Evolutionary conservation across 225 moss, liverwort and hornwort species (phyloP), one percentile per base, ranked within the genome.

Genomic region (Physcomitrellopsis africana): DNA sequence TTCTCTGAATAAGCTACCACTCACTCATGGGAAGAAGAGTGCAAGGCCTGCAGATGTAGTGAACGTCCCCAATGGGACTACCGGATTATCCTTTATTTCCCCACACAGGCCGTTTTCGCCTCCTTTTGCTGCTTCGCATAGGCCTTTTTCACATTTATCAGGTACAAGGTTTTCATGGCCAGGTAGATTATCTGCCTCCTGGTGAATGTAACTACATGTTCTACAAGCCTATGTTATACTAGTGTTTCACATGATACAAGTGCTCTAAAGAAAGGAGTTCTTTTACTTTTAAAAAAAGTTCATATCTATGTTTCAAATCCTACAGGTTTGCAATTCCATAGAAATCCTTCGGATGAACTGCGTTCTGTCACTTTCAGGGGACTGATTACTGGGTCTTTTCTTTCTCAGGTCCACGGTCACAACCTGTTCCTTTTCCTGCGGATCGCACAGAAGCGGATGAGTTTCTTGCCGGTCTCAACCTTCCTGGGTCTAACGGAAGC

Each of bases 401-500:
- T 68, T 61, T 75, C 60, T 67, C 74, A 80, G 82, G 80, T 65
- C 66, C 18, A 32, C 62, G 53, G 29, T 24, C 72, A 66, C 73
- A 59, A 74, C 44, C 60, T 26, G 44, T 70, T 55, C 23, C 82
- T 69, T 37, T 15, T 57, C 63, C 69, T n/a, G 74, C 57, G 45
- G 66, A 81, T 63, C 81, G 75, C 51, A 72, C 56, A 54, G 89
- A 87, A 79, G 92, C 86, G 8, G 90, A 94, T 54, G 83, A 74
- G 17, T 94, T 94, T 69, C 85, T 94, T 74, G 94, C 94, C 23
- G 86, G 92, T 82, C 86, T 92, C 70, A 78, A 80, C 48, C 85
- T 94, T 61, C 92, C 94, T 65, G 78, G 84, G 22, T 54, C 49
- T 41, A 80, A 70, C 64, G 51, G 80, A 60, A 73, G 65, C n/a